Evolutionary conservation across 1,284 basidiomycete genomes (phyloP).

Genomic region (Caloboletus firmus): DNA sequence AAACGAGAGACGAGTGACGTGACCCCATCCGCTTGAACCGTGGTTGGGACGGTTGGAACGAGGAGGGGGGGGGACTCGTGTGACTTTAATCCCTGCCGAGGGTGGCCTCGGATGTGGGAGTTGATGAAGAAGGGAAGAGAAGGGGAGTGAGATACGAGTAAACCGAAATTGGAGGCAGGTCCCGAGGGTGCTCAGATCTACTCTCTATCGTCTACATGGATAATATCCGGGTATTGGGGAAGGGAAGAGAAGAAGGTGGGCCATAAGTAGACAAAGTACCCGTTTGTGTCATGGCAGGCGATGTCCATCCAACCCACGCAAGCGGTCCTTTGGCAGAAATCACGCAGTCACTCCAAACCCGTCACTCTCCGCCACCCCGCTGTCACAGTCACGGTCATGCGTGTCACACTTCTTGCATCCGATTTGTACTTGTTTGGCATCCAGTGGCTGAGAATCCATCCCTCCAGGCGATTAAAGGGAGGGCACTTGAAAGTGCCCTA

Average conservation of each 20-base stretch:
- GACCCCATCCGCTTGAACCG: not conserved
- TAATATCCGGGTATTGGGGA: not conserved
- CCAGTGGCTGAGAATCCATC: conserved; percentile 27
- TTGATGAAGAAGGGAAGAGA: not conserved
- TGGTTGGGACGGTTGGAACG: not conserved
- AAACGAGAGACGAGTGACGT: conserved; percentile 6
- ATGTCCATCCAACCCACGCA: not conserved
- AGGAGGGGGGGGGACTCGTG: not conserved
- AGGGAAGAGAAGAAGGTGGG: not conserved
- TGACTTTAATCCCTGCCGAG: not conserved
- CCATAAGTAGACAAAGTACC: conserved; percentile 20
- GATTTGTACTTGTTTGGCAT: conserved; percentile 26
- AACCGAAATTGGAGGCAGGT: too few species aligned
- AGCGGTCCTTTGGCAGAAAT: conserved; percentile 35
- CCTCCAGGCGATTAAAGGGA: conserved; percentile 30
- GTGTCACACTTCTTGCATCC: conserved; percentile 9
- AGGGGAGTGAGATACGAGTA: too few species aligned
- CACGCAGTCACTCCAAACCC: conserved; percentile 14
- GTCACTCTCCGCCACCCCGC: conserved; percentile 10
- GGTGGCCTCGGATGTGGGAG: not conserved
- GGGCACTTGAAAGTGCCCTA: conserved; percentile 36
- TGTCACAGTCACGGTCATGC: conserved; percentile 13
- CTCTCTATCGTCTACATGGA: not conserved
- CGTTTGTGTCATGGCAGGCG: not conserved
- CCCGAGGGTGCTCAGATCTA: too few species aligned